Conservation (phyloP, 2,329 filamentous ascomycete genomes). For the Stylonectria norvegica region DNA sequence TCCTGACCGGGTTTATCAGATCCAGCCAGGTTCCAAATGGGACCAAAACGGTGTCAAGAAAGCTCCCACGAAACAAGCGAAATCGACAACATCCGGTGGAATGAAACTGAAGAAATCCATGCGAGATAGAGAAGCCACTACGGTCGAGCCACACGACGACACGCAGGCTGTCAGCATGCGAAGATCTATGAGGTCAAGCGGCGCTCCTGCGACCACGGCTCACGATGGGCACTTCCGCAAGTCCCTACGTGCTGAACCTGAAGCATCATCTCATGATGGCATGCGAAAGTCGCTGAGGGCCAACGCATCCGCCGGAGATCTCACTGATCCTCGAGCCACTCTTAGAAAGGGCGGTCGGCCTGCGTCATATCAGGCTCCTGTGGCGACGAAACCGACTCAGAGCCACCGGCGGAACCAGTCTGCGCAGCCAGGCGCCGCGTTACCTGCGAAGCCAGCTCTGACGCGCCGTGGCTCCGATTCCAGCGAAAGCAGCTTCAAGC, state of each 20-base stretch:
- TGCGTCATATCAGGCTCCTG: conserved; percentile 29
- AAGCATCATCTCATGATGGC: conserved; percentile 6
- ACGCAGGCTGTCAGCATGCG: conserved; percentile 28
- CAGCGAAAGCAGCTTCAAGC: conserved; percentile 81
- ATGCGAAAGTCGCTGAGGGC: conserved; percentile 25
- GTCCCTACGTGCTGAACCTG: conserved; percentile 20
- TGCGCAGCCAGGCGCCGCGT: conserved; percentile 21
- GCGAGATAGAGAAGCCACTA: conserved; percentile 33
- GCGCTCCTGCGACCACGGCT: conserved; percentile 3
- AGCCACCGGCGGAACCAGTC: conserved; percentile 24
- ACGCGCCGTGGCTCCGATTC: conserved; percentile 59
- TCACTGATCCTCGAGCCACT: conserved; percentile 5
- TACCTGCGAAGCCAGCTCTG: conserved; percentile 34
- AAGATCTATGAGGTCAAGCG: conserved; percentile 31
- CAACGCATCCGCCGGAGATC: conserved; percentile 10
- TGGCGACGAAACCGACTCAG: conserved; percentile 13
- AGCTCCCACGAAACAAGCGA: conserved; percentile 4
- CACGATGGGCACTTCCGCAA: conserved; percentile 19
- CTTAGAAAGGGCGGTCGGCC: conserved; percentile 21
- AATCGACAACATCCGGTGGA: conserved; percentile 2
- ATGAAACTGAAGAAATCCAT: conserved; percentile 47
- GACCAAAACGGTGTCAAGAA: conserved; percentile 14
- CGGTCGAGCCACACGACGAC: conserved; percentile 8
- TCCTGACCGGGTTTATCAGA: conserved; percentile 38
- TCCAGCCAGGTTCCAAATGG: conserved; percentile 33